Evolutionary conservation across 2,329 filamentous ascomycete species (phyloP), one percentile per base, ranked within the genome.

Genomic region (Aurifilum marmelostoma): DNA sequence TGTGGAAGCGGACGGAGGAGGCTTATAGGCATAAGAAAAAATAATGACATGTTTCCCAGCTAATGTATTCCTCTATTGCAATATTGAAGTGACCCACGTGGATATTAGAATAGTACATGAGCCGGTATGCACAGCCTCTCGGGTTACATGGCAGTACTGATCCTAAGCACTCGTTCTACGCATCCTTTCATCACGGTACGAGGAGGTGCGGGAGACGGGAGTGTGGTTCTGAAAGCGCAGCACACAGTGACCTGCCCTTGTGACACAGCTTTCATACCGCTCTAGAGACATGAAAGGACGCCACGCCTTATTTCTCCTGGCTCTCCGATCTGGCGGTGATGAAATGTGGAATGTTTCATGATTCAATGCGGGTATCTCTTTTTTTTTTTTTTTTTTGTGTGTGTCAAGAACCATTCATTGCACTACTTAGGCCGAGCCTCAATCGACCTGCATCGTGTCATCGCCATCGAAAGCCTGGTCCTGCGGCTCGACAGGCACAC

Each of bases 381-480:
- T n/a, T n/a, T n/a, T n/a, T n/a, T n/a, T n/a, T n/a, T n/a, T n/a
- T n/a, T n/a, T n/a, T n/a, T n/a, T n/a, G n/a, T n/a, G n/a, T n/a
- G n/a, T n/a, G n/a, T n/a, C n/a, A 3, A 16, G 18, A 34, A 52
- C 27, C 16, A 65, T 74, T n/a, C 67, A 79, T 32, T n/a, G 43
- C 43, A 8, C 27, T 41, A n/a, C 11, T 47, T 18, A 7, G 4
- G 24, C 16, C 3, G 18, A 32, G 27, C 14, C n/a, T 72, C 73
- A 81, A 72, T 88, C 89, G 75, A 94, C 86, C 76, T 94, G 84
- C 93, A 97, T 97, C 21, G 94, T 97, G 82, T 98, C 95, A 78
- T 98, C 93, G 12, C 92, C 94, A 74, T 93, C 89, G 74, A 87
- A 81, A 32, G 77, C 82, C 73, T 80, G 82, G 73, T 75, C 86